These are phyloP conservation scores for Paratrimastix pyriformis DNA, from an alignment of 78 protist genomes.

Conservation along the genomic window DNA sequence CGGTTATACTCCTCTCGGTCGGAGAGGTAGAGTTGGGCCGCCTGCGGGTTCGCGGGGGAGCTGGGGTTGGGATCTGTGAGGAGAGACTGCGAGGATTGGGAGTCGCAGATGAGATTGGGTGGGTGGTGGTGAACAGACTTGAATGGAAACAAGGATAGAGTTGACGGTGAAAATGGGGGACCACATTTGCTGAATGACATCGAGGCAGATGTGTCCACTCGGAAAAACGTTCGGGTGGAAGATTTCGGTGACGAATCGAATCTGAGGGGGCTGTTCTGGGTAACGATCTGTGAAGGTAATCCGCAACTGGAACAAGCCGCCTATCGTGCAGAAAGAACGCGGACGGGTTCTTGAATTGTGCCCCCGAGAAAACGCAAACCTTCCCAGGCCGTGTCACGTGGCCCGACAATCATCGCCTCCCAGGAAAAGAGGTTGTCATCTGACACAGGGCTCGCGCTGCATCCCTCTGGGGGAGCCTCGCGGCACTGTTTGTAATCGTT, in stretches of 20 bases:
- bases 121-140: neutral
- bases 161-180: slow-evolving; percentile 11
- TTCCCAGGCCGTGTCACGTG: neutral
- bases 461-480: slow-evolving; percentile 7
- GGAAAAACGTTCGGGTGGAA: slow-evolving; percentile 19
- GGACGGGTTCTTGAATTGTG: too few relatives aligned
- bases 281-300: slow-evolving; percentile 2
- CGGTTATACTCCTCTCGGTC: neutral
- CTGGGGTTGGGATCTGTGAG: slow-evolving; percentile 8
- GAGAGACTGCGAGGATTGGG: neutral
- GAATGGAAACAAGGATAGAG: slow-evolving; percentile 17
- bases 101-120: neutral
- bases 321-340: neutral
- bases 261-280: slow-evolving; percentile 8
- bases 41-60: slow-evolving; percentile 2
- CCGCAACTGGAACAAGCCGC: slow-evolving; percentile 7
- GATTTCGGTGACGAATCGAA: neutral
- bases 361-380: neutral
- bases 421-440: slow-evolving; percentile 6
- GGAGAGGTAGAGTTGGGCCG: neutral
- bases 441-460: neutral
- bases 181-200: slow-evolving; percentile 9
- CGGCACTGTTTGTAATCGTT: too few relatives aligned
- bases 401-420: slow-evolving; percentile 6
- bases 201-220: slow-evolving; percentile 17